Evolutionary conservation across 352 stramenopile genomes (phyloP), one percentile per base, ranked within the genome.

Genomic region (Elongisporangium undulatum): DNA sequence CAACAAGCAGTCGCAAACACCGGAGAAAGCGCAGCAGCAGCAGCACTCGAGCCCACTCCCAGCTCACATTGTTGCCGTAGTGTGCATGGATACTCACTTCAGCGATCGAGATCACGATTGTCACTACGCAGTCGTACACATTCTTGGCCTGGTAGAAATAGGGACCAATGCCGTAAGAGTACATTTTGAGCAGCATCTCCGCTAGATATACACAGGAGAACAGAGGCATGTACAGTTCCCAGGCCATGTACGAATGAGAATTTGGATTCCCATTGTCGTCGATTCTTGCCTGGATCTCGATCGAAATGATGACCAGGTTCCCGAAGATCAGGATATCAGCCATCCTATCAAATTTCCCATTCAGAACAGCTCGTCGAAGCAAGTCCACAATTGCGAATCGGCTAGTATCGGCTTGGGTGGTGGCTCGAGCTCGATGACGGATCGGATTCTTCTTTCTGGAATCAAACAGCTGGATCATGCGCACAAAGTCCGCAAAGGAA

Each of bases 171-270:
- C 79, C 78, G 23, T 84, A 67, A 3, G 75, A 78, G 26, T 82
- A 76, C 53, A 94, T 77, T 67, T 96, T 96, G 24, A 94, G 53
- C 9, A 89, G 56, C 83, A 96, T 95, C 56, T 96, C 88, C 1
- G 87, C 39, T 13, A 93, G 59, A 62, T 92, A 96, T 6, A 75
- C 63, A 17, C 72, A 62, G 22, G 85, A 84, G 56, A 95, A 95
- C 8, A 78, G 52, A 2, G 83, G 73, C 72, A 94, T 92, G 51
- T 74, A 81, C 16, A 69, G 45, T 48, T 86, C 76, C 72, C 63
- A 85, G 1, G 55, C 54, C 29, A 71, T 26, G 23, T 71, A 80
- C n/a, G 59, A 29, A 12, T 45, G 7, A 4, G 34, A 45, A 4
- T 45, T 45, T 17, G 34, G 34, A 45, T 45, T 45, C 12, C 34